phyloP scores from a whole-genome alignment of 495 filamentous ascomycete species.

The Penicillium simplicissimum region DNA sequence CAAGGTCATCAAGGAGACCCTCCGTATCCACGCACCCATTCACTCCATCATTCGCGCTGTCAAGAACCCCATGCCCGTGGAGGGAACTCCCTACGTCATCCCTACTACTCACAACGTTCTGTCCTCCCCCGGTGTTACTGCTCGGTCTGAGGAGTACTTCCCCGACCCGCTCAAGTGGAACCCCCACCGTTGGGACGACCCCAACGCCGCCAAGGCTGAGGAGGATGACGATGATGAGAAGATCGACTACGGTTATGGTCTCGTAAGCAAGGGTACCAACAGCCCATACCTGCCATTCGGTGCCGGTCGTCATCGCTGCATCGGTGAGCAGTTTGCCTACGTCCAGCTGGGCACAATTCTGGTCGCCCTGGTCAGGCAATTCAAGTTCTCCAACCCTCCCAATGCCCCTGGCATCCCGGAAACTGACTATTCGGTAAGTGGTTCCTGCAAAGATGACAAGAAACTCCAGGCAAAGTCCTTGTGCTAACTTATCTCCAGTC shows the following conservation, averaged over 20 bases:
- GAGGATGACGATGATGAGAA: conserved; percentile 45
- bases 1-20: conserved; percentile 62
- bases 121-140: conserved; percentile 51
- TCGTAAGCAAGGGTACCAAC: conserved; percentile 52
- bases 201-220: conserved; percentile 25
- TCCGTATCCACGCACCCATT: conserved; percentile 65
- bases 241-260: conserved; percentile 50
- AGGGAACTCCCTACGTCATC: conserved; percentile 48
- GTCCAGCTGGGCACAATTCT: conserved; percentile 51
- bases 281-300: conserved; percentile 60
- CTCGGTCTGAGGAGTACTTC: conserved; percentile 47
- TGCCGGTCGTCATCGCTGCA: conserved; percentile 57
- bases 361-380: conserved; percentile 47
- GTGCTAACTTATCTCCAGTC: conserved; percentile 35
- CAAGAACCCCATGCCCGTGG: conserved; percentile 57
- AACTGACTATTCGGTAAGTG: conserved; percentile 53
- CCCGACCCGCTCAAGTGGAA: conserved; percentile 49
- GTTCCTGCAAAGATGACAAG: neutral
- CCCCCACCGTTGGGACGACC: conserved; percentile 54
- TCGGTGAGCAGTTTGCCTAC: conserved; percentile 59
- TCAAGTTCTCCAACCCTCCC: conserved; percentile 43
- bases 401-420: conserved; percentile 38
- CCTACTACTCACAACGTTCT: conserved; percentile 51
- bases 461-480: neutral
- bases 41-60: conserved; percentile 64